A percentile compares a stretch with the other conserved stretches of the same genome.
phyloP scores from a whole-genome alignment of 1,284 basidiomycete species.

The Trametes sp. region DNA sequence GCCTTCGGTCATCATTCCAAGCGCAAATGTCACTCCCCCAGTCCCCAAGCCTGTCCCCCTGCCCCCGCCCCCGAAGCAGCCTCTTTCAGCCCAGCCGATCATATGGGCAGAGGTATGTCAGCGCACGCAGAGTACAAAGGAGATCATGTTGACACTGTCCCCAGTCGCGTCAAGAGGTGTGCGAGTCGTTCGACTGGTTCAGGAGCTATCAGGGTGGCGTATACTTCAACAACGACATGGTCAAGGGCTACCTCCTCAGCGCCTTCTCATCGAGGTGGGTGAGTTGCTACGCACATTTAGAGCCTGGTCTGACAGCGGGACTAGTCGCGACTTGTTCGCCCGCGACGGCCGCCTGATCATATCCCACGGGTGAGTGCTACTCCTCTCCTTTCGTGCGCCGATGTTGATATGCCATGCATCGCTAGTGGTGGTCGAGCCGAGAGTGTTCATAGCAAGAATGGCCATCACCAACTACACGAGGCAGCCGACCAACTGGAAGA shows the following conservation, averaged over 20 bases:
- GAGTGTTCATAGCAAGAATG: conserved; percentile 52
- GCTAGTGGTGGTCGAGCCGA: conserved; percentile 75
- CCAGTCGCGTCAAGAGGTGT: conserved; percentile 82
- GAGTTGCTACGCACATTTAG: background rate
- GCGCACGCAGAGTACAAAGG: no score
- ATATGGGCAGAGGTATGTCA: conserved; percentile 49
- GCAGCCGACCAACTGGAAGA: conserved; percentile 69
- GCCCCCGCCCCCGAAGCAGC: conserved; percentile 14
- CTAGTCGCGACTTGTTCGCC: conserved; percentile 71
- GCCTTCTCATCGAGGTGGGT: conserved; percentile 69
- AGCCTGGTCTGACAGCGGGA: background rate
- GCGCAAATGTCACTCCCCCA: background rate
- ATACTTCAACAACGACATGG: conserved; percentile 66
- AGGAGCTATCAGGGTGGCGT: conserved; percentile 81
- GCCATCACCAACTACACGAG: conserved; percentile 46
- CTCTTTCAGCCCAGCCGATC: conserved; percentile 24
- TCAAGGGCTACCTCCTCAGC: conserved; percentile 76
- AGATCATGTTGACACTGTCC: no score
- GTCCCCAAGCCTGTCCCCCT: background rate
- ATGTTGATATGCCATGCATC: no score
- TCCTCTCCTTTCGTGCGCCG: background rate
- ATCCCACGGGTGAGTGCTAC: conserved; percentile 71
- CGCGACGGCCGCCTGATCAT: conserved; percentile 73
- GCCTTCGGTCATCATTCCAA: background rate
- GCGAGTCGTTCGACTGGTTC: conserved; percentile 79